phyloP scores from a whole-genome alignment of 352 stramenopile species.

The Globisporangium ultimum region DNA sequence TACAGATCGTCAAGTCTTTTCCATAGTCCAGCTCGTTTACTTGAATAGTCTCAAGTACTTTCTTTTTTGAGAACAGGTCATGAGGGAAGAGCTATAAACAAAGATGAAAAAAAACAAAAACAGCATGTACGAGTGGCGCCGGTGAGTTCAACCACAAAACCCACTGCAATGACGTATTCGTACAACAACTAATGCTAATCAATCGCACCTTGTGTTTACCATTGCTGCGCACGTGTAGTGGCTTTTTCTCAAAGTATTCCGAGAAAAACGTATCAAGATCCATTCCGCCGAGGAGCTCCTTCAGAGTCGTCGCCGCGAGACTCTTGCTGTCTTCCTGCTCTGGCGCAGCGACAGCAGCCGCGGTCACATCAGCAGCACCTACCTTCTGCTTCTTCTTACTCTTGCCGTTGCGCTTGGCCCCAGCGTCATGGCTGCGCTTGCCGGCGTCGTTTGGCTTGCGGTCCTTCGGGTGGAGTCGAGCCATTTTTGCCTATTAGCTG shows the following conservation, averaged over 20 bases:
- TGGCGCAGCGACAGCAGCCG: neutral
- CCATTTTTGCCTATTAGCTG: constrained; percentile 3
- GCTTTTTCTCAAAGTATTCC: constrained; percentile 87
- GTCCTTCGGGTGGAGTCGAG: constrained; percentile 27
- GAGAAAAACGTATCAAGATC: constrained; percentile 51
- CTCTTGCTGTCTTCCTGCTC: constrained; percentile 7
- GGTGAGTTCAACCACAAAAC: neutral
- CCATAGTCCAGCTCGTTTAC: constrained; percentile 55
- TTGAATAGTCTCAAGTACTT: constrained; percentile 58
- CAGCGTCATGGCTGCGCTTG: constrained; percentile 12
- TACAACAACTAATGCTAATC: too few relatives aligned
- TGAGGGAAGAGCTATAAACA: constrained; percentile 45
- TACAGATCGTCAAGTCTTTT: constrained; percentile 72
- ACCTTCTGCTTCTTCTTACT: constrained; percentile 14
- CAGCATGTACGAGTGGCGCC: neutral
- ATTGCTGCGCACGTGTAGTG: constrained; percentile 55
- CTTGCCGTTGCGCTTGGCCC: constrained; percentile 2
- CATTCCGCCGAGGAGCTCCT: constrained; percentile 64
- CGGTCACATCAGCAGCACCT: neutral
- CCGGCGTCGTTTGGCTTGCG: constrained; percentile 19
- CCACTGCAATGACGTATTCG: neutral
- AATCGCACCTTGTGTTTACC: constrained; percentile 34
- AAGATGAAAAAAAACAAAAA: too few relatives aligned
- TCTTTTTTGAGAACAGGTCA: constrained; percentile 64
- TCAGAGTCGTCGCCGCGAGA: constrained; percentile 30